phyloP scores from a whole-genome alignment of 768 basidiomycete species.

The Antrodiella citrinella region DNA sequence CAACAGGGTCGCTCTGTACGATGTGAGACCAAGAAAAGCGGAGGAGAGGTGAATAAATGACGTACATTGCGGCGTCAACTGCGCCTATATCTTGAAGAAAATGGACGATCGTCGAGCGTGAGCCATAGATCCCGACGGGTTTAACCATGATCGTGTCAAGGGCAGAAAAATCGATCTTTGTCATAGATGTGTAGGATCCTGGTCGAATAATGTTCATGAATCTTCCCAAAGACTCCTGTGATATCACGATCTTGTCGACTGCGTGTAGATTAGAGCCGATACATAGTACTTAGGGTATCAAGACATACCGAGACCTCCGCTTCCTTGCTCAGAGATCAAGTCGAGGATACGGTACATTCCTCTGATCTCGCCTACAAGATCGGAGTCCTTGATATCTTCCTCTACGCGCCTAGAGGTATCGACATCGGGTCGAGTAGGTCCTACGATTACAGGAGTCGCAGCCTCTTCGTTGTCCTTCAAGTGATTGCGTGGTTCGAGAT shows the following conservation, averaged over 20 bases:
- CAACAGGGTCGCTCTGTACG: no score
- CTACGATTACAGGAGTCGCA: no score
- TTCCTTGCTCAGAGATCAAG: slow-evolving; percentile 42
- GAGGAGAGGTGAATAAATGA: no score
- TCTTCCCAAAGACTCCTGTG: slow-evolving; percentile 37
- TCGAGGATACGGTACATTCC: slow-evolving; percentile 50
- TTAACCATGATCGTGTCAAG: slow-evolving; percentile 39
- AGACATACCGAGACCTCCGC: slow-evolving; percentile 40
- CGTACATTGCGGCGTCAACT: slow-evolving; percentile 35
- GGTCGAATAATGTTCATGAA: slow-evolving; percentile 45
- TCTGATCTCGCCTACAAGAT: neutral
- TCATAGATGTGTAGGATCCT: slow-evolving; percentile 44
- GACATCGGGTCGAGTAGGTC: no score
- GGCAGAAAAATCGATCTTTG: slow-evolving; percentile 46
- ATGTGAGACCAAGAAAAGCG: no score
- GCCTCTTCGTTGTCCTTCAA: neutral
- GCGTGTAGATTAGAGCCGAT: neutral
- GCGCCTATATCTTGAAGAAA: slow-evolving; percentile 31
- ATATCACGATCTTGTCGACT: slow-evolving; percentile 62
- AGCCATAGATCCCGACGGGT: slow-evolving; percentile 52
- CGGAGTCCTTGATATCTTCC: neutral
- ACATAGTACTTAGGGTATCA: neutral
- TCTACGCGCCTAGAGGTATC: no score
- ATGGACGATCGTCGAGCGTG: slow-evolving; percentile 38
- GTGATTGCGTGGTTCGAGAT: neutral